Percentiles rank a stretch among this genome's conserved stretches.
Conservation (phyloP, 2,329 filamentous ascomycete genomes). For the Talaromyces rugulosus region DNA sequence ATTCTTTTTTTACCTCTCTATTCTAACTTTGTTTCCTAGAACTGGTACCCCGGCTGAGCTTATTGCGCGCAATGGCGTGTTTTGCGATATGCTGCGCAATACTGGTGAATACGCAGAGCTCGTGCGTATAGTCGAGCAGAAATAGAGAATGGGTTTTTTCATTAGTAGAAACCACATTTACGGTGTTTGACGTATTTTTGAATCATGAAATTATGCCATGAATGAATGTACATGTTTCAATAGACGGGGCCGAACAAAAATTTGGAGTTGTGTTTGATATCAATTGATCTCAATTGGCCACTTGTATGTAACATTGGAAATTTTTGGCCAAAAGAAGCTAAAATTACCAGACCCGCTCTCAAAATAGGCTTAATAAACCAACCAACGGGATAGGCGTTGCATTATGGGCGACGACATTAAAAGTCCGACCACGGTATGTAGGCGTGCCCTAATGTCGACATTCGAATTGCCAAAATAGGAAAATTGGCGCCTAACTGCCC, state of each 20-base stretch:
- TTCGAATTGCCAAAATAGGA: background rate
- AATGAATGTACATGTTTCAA: background rate
- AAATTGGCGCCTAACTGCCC: background rate
- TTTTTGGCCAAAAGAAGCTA: background rate
- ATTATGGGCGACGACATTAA: background rate
- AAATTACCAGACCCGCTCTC: background rate
- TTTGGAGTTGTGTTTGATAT: background rate
- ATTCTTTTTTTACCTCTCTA: background rate
- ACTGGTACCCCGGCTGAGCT: slow-evolving; percentile 20
- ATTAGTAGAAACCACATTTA: background rate
- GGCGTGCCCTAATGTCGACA: background rate
- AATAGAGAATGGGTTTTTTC: background rate
- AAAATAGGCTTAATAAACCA: background rate
- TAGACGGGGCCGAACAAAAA: background rate
- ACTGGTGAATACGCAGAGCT: slow-evolving; percentile 25
- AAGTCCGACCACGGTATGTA: background rate
- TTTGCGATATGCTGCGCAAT: slow-evolving; percentile 24
- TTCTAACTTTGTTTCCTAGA: slow-evolving; percentile 11
- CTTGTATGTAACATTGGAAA: background rate
- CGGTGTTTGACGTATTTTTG: background rate
- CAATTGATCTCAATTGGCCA: background rate
- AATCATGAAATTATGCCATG: background rate
- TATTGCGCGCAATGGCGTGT: slow-evolving; percentile 17
- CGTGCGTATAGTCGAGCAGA: slow-evolving; percentile 15
- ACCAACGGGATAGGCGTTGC: background rate